Evolutionary conservation across 2,329 filamentous ascomycete species (phyloP).

Genomic region (Ascochyta rabiei): DNA sequence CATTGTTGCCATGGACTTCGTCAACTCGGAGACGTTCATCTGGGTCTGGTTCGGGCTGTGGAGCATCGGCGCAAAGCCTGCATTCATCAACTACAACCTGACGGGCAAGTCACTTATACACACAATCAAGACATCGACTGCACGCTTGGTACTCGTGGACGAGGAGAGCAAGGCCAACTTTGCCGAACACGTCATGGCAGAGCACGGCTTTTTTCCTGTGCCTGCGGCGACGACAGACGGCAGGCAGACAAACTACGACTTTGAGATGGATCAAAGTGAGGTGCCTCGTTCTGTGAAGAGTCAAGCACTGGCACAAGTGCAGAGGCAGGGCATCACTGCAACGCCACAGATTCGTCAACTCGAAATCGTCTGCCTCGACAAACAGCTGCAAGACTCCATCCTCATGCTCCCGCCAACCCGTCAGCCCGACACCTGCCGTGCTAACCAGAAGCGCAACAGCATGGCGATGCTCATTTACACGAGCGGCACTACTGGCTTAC

Average conservation of each 20-base stretch:
- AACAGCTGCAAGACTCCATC: slow-evolving; percentile 35
- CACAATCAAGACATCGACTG: slow-evolving; percentile 64
- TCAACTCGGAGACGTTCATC: slow-evolving; percentile 46
- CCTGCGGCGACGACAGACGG: slow-evolving; percentile 7
- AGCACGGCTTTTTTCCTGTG: slow-evolving; percentile 34
- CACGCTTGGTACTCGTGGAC: slow-evolving; percentile 65
- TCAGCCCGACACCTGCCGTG: slow-evolving; percentile 36
- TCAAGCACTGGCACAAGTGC: slow-evolving; percentile 20
- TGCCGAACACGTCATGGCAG: slow-evolving; percentile 30
- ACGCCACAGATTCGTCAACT: slow-evolving; percentile 26
- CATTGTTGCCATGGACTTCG: slow-evolving; percentile 48
- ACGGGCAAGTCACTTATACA: slow-evolving; percentile 45
- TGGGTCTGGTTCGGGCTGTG: slow-evolving; percentile 49
- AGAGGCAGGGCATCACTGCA: slow-evolving; percentile 13
- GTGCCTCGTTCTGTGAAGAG: slow-evolving; percentile 27
- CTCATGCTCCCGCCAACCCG: slow-evolving; percentile 36
- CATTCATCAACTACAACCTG: slow-evolving; percentile 50
- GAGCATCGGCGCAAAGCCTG: slow-evolving; percentile 47
- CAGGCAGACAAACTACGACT: slow-evolving; percentile 30
- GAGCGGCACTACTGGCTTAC: slow-evolving; percentile 46
- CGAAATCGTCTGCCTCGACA: slow-evolving; percentile 42
- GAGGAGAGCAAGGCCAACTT: slow-evolving; percentile 51
- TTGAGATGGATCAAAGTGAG: slow-evolving; percentile 28
- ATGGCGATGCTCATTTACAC: slow-evolving; percentile 50
- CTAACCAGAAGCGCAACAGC: slow-evolving; percentile 28